Evolutionary conservation across 306 rosid species (phyloP), one percentile per base, ranked within the genome.

Genomic region (Crotalaria pallida): DNA sequence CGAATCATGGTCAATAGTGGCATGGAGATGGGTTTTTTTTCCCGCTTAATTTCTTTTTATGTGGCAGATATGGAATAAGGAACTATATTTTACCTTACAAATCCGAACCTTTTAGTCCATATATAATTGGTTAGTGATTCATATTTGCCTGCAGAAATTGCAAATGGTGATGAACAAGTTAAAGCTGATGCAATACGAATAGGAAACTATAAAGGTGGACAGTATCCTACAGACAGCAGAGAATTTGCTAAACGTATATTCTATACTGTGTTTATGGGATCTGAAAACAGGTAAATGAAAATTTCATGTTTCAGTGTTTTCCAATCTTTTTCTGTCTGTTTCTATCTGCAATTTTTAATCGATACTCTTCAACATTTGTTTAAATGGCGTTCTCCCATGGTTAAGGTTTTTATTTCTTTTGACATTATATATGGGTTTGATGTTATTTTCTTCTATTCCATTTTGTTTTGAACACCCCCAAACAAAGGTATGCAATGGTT

Each of bases 241-340:
- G 99, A 94, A 77, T 91, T 94, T 47, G 95, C 99, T 27, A 91
- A 76, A 73, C 89, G 95, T 45, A 58, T 94, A 78, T 91, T 94
- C 74, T 94, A 88, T 81, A 88, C 96, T 1, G 89, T 91, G 69
- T 94, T 83, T 70, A 94, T 94, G 99, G 97, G 99, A 75, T 78
- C 99, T 78, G 97, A 94, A 77, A 94, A 94, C 82, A 94, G 99
- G 99, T 81, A 67, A 49, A 50, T 61, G 33, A 58, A 26, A n/a
- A 22, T 61, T 43, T 72, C 44, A 18, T 40, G 61, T 75, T 65
- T 52, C 58, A 59, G 21, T 50, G 75, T 59, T 71, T 41, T 49
- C 45, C 27, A 36, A n/a, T 65, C 17, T 56, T 51, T n/a, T 16
- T 31, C 38, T 69, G 51, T 50, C 43, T 45, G 50, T 67, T 34